phyloP scores from a whole-genome alignment of 2,329 filamentous ascomycete species.

The Colletotrichum plurivorum region DNA sequence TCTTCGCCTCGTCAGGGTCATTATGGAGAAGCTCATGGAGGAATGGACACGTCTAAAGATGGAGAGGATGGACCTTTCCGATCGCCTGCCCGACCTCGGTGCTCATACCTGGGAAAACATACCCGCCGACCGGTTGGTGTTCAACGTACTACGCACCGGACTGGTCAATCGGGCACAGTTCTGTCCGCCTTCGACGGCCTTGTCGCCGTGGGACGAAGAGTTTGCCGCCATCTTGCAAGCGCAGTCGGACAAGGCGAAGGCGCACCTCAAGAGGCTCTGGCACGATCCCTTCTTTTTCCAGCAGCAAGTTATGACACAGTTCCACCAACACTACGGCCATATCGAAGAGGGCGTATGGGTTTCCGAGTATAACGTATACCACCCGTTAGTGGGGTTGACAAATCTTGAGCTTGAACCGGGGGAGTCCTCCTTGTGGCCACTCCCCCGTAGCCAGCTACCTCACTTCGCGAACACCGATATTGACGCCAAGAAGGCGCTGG shows the following conservation, averaged over 20 bases:
- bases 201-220: neutral
- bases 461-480: constrained; percentile 23
- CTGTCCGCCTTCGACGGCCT: neutral
- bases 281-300: constrained; percentile 9
- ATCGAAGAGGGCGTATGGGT: neutral
- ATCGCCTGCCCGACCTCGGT: neutral
- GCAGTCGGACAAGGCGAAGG: neutral
- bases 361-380: no score
- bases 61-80: neutral
- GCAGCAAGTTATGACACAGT: neutral
- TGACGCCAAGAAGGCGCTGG: constrained; percentile 28
- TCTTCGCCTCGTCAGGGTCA: constrained; percentile 4
- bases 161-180: neutral
- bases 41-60: neutral
- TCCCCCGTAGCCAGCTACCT: neutral
- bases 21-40: neutral
- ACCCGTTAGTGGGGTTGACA: no score
- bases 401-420: no score
- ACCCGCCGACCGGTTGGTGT: neutral
- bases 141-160: neutral
- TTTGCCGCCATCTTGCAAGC: neutral
- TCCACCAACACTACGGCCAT: constrained; percentile 6
- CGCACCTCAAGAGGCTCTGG: neutral
- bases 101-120: neutral
- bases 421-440: no score